phyloP scores from a whole-genome alignment of 2,329 filamentous ascomycete species.

The Zarea fungicola region DNA sequence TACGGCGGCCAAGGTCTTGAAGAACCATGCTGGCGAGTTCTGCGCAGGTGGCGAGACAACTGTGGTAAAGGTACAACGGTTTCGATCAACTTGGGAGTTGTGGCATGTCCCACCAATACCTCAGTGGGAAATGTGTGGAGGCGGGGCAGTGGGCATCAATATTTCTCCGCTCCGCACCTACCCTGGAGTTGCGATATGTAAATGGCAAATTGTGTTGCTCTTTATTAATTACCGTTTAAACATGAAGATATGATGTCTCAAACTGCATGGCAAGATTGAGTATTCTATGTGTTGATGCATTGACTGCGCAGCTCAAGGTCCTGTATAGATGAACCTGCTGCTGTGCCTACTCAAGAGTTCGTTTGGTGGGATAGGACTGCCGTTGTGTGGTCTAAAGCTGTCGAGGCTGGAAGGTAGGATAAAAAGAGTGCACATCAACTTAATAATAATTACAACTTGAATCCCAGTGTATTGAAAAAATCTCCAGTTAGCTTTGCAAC shows the following conservation, averaged over 20 bases:
- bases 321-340: too few species aligned
- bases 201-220: neutral
- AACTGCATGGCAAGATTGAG: too few species aligned
- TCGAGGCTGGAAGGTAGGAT: too few species aligned
- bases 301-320: too few species aligned
- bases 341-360: too few species aligned
- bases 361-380: too few species aligned
- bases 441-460: neutral
- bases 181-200: neutral
- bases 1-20: conserved; percentile 96
- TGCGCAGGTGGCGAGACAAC: conserved; percentile 9
- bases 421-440: too few species aligned
- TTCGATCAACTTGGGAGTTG: conserved; percentile 11
- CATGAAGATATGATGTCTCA: too few species aligned
- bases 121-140: conserved; percentile 6
- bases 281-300: too few species aligned
- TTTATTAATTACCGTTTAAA: too few species aligned
- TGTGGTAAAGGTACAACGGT: conserved; percentile 6
- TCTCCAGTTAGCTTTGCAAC: conserved; percentile 26
- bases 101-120: conserved; percentile 13
- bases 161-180: conserved; percentile 14
- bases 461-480: neutral
- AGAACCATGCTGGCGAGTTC: conserved; percentile 69
- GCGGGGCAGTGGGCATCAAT: conserved; percentile 12
- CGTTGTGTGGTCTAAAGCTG: too few species aligned